phyloP scores from a whole-genome alignment of 2,329 filamentous ascomycete genomes.

The Pseudogymnoascus pannorum region DNA sequence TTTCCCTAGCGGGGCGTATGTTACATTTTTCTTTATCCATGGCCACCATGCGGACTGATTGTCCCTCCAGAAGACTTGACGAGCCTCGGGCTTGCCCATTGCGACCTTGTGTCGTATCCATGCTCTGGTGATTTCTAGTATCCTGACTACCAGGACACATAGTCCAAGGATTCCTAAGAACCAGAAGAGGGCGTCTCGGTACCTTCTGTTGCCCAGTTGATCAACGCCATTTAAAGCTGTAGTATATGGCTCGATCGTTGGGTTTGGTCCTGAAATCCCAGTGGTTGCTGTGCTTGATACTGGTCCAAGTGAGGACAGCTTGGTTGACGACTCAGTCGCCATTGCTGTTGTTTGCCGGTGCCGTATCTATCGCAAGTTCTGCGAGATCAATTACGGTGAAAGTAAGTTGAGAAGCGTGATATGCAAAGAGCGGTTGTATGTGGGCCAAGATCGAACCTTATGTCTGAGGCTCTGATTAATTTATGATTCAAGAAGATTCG shows the following conservation, averaged over 20 bases:
- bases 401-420: background rate
- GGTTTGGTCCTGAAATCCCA: slow-evolving; percentile 26
- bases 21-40: slow-evolving; percentile 52
- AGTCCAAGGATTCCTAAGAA: slow-evolving; percentile 50
- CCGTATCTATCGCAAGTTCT: slow-evolving; percentile 4
- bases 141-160: slow-evolving; percentile 44
- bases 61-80: slow-evolving; percentile 52
- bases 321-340: background rate
- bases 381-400: background rate
- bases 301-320: background rate
- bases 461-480: slow-evolving; percentile 4
- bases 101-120: slow-evolving; percentile 52
- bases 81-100: slow-evolving; percentile 45
- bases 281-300: slow-evolving; percentile 8
- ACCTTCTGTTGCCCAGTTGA: slow-evolving; percentile 48
- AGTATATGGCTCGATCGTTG: slow-evolving; percentile 49
- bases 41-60: slow-evolving; percentile 56
- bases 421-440: background rate
- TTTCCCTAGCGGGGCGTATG: slow-evolving; percentile 55
- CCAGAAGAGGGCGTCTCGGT: slow-evolving; percentile 53
- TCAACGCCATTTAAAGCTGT: slow-evolving; percentile 53
- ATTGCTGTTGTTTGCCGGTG: background rate
- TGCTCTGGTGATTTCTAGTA: slow-evolving; percentile 47
- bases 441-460: background rate
- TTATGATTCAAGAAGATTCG: background rate